Evolutionary conservation across 192 early-diverging fungal species (phyloP), one percentile per base, ranked within the genome.

Genomic region (Coemansia sp.): DNA sequence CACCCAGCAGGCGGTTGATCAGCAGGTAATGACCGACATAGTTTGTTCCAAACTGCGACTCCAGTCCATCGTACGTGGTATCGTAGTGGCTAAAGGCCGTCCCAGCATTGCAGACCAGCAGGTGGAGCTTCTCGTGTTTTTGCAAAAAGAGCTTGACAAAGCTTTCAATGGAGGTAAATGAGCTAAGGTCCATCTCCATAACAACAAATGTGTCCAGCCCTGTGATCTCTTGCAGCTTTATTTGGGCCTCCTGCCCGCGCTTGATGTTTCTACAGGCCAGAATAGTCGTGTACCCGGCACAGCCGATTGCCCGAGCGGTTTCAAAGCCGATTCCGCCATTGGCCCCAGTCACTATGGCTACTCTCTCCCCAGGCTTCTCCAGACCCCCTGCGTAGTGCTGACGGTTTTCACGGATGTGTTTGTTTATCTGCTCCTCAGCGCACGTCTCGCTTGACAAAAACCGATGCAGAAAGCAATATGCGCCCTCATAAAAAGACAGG

Each of bases 1-100:
- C 25, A 0, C 48, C 55, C 2, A 82, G 23, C 11, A 82, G 53
- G 8, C 48, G 38, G 20, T 64, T 54, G 4, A 80, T 77, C 19
- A 84, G 50, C 38, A 73, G 45, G 20, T 78, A 82, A 44, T 84
- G 83, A 8, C 83, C 83, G 4, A 84, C 58, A 38, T 73, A 80
- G 58, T 84, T 84, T 35, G 80, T 81, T 3, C 81, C 81, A 76
- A 82, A 83, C 67, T 83, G 81, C 43, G 74, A 67, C 53, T 85
- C 83, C 17, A 78, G 57, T 19, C 83, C 83, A 17, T 83, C 82
- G 24, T 67, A 62, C n/a, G 83, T 85, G 30, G 73, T 72, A 15
- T 67, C 67, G 42, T 81, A 82, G 20, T 80, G 82, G 9, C 62
- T 67, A 48, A 78, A 77, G 42, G 83, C 82, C 50, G 81, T 60